phyloP scores from a whole-genome alignment of 1,284 basidiomycete genomes.

The Marasmius tenuissimus region DNA sequence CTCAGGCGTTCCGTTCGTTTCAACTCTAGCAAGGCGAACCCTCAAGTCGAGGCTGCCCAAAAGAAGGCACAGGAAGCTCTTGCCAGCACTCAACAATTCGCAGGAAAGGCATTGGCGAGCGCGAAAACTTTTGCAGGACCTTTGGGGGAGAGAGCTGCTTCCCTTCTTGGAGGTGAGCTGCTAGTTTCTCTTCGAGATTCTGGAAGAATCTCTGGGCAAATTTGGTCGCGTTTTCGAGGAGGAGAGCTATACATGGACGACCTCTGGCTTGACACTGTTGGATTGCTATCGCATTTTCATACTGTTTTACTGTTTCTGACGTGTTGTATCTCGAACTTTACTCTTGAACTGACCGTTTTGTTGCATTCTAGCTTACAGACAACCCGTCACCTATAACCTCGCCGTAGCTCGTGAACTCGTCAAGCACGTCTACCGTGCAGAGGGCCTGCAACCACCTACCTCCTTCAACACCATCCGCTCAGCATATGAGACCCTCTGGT shows the following conservation, averaged over 20 bases:
- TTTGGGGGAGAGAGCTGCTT: slow-evolving; percentile 57
- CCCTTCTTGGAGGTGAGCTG: slow-evolving; percentile 65
- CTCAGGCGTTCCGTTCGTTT: slow-evolving; percentile 8
- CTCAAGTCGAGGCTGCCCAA: slow-evolving; percentile 41
- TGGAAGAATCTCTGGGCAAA: not conserved
- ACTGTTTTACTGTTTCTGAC: not conserved
- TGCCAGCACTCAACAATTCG: slow-evolving; percentile 55
- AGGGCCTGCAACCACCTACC: slow-evolving; percentile 83
- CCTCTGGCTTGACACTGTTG: not conserved
- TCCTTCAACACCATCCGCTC: slow-evolving; percentile 61
- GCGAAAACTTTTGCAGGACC: slow-evolving; percentile 59
- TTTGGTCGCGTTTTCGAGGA: not conserved
- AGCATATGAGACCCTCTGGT: slow-evolving; percentile 77
- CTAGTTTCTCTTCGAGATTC: not conserved
- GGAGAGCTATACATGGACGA: not conserved
- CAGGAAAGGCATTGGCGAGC: slow-evolving; percentile 50
- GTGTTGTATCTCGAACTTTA: not conserved
- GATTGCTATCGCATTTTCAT: not conserved
- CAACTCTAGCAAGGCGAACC: slow-evolving; percentile 4
- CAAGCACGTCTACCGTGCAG: slow-evolving; percentile 90
- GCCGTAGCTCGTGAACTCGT: slow-evolving; percentile 81
- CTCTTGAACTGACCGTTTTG: not conserved
- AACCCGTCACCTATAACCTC: slow-evolving; percentile 84
- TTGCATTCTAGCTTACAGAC: slow-evolving; percentile 67
- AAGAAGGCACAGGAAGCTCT: slow-evolving; percentile 72